Percentiles rank a stretch among this genome's conserved stretches.
These are phyloP conservation scores for Citrus hindsii DNA, from an alignment of 345 rosid genomes.

Conservation along the genomic window DNA sequence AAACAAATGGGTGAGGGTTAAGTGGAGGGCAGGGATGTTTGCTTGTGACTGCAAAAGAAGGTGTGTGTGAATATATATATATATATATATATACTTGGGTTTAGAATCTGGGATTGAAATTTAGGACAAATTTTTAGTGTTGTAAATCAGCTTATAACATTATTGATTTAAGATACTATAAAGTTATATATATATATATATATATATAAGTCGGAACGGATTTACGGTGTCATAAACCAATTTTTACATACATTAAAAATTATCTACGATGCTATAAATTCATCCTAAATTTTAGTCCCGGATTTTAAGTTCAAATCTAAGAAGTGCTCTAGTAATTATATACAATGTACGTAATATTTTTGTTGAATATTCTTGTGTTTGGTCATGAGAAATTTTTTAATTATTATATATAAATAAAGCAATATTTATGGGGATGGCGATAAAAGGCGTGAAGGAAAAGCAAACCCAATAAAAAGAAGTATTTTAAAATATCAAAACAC, in stretches of 20 bases:
- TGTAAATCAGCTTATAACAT: no score
- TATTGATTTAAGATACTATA: no score
- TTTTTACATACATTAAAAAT: no score
- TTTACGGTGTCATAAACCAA: no score
- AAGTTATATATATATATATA: no score
- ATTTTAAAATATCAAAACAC: not conserved
- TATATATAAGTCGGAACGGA: no score
- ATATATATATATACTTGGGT: no score
- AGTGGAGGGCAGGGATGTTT: constrained; percentile 26
- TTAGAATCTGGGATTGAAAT: no score
- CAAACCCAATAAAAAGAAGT: constrained; percentile 4
- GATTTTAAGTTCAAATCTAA: no score
- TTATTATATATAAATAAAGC: not conserved
- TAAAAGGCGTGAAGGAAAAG: constrained; percentile 37
- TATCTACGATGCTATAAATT: no score
- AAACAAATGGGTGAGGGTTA: not conserved
- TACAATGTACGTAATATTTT: not conserved
- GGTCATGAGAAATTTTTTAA: not conserved
- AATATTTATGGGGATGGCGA: constrained; percentile 27
- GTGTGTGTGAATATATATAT: not conserved
- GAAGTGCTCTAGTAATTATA: not conserved
- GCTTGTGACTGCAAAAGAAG: constrained; percentile 35
- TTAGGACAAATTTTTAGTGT: no score
- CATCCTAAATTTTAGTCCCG: no score
- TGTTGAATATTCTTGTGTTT: not conserved